Percentiles rank a stretch among this genome's conserved stretches.
Evolutionary conservation across 768 basidiomycete species (phyloP).

Genomic region (Leccinum incarnatum): DNA sequence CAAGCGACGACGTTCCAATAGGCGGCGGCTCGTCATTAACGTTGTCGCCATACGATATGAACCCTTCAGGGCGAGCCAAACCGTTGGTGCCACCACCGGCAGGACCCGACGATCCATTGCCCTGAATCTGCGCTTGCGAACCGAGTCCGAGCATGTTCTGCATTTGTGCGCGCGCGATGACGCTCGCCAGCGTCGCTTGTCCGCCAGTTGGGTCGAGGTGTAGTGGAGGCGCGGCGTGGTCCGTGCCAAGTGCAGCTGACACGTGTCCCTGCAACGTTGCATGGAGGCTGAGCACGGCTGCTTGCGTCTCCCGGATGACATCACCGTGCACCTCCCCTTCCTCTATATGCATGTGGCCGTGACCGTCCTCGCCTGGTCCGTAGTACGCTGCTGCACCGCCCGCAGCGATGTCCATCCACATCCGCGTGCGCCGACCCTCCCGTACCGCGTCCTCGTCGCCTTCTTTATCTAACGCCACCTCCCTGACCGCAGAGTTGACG

Average conservation of each 20-base stretch:
- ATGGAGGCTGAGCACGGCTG: constrained; percentile 53
- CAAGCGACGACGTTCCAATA: not conserved
- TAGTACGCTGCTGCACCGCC: constrained; percentile 23
- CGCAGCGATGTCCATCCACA: constrained; percentile 62
- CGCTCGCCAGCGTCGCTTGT: constrained; percentile 68
- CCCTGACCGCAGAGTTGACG: constrained; percentile 54
- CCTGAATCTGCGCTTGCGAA: constrained; percentile 17
- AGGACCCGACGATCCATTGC: not conserved
- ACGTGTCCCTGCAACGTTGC: constrained; percentile 56
- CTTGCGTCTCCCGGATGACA: constrained; percentile 49
- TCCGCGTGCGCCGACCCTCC: constrained; percentile 57
- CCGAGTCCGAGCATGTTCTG: constrained; percentile 34
- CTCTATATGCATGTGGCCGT: constrained; percentile 37
- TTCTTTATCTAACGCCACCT: constrained; percentile 50
- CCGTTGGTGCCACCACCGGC: not conserved
- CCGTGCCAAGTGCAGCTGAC: constrained; percentile 49
- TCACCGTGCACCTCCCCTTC: constrained; percentile 59
- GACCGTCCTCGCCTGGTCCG: not conserved
- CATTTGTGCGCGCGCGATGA: constrained; percentile 68
- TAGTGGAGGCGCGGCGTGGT: constrained; percentile 29
- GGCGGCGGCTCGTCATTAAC: constrained; percentile 2
- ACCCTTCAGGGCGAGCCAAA: constrained; percentile 13
- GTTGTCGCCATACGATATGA: not conserved
- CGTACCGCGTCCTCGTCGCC: constrained; percentile 39
- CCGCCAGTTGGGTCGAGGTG: constrained; percentile 48